Conservation (phyloP, 441 rosid genomes). For the Populus hybrid region DNA sequence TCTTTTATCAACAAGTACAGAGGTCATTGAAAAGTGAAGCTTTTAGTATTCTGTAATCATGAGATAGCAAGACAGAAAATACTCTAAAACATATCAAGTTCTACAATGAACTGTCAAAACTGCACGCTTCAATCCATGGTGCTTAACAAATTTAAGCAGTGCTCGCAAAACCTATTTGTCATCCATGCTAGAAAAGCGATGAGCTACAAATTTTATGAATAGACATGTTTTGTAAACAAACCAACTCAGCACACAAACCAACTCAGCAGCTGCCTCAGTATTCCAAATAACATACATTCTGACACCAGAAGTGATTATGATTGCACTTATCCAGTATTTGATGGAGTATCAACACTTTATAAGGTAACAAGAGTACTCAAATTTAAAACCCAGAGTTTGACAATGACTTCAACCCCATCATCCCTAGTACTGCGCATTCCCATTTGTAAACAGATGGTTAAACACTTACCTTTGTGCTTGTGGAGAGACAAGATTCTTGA, state of each 20-base stretch:
- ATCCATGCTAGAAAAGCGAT: neutral
- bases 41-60: neutral
- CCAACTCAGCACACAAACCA: neutral
- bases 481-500: constrained; percentile 76
- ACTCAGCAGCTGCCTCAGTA: neutral
- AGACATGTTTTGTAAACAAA: neutral
- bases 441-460: constrained; percentile 7
- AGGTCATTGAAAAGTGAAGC: neutral
- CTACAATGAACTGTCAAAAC: neutral
- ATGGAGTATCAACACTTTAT: neutral
- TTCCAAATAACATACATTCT: neutral
- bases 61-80: neutral
- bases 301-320: neutral
- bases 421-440: neutral
- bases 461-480: constrained; percentile 55
- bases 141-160: neutral
- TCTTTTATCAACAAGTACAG: too few species aligned
- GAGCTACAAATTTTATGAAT: neutral
- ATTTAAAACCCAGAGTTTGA: neutral
- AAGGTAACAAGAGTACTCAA: neutral
- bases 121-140: too few species aligned
- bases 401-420: neutral
- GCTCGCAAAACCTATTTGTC: neutral
- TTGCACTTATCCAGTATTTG: neutral
- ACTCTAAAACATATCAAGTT: neutral